Conservation (phyloP, 2,329 filamentous ascomycete genomes). For the Ophiostoma angusticollis region DNA sequence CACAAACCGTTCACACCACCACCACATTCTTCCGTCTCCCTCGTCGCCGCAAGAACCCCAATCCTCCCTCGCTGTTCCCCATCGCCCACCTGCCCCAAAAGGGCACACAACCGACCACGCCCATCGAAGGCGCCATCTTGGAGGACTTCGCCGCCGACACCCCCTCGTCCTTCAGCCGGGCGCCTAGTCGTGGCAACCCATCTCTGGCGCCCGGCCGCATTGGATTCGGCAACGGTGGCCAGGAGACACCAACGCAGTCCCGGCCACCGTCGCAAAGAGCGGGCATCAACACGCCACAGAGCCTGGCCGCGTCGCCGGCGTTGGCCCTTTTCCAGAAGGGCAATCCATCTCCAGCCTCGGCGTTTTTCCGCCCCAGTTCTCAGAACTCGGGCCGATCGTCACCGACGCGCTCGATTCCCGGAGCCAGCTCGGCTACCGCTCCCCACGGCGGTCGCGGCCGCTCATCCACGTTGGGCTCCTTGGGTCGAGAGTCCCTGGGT, state of each 20-base stretch:
- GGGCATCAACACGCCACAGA: conserved; percentile 18
- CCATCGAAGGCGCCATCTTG: conserved; percentile 5
- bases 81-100: conserved; percentile 59
- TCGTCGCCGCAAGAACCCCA: conserved; percentile 41
- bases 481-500: conserved; percentile 59
- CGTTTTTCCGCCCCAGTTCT: conserved; percentile 36
- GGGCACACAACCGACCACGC: conserved; percentile 24
- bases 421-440: background rate
- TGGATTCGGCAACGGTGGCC: conserved; percentile 6
- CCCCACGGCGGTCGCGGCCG: conserved; percentile 54
- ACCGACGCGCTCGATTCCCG: conserved; percentile 31
- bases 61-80: conserved; percentile 68
- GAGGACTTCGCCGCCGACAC: conserved; percentile 1
- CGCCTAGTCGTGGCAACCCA: conserved; percentile 6
- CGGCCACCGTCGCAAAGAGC: conserved; percentile 17
- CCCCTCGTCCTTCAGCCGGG: background rate
- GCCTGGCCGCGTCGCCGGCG: conserved; percentile 22
- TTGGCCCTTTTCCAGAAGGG: conserved; percentile 21
- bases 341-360: conserved; percentile 33
- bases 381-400: conserved; percentile 53
- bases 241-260: conserved; percentile 21
- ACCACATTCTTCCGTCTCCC: conserved; percentile 72
- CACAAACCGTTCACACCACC: conserved; percentile 46
- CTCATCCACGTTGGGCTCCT: conserved; percentile 81
- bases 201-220: no score